Percentiles rank a stretch among this genome's conserved stretches.
Conservation (phyloP, 192 early-diverging fungal genomes). For the Backusella mclennaniae region DNA sequence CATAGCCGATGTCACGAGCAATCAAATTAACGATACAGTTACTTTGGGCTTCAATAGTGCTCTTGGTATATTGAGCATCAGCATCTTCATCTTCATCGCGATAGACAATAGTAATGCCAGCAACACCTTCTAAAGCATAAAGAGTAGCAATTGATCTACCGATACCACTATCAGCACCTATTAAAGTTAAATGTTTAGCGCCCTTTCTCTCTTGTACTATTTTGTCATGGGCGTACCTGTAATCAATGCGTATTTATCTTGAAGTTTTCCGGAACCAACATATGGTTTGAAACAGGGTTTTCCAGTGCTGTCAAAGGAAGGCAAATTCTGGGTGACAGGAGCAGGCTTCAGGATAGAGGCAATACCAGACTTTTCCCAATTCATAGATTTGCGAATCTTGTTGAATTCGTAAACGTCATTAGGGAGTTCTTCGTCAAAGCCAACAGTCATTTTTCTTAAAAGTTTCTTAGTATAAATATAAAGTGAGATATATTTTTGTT, state of each 20-base stretch:
- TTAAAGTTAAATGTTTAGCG: background rate
- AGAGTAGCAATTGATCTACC: constrained; percentile 52
- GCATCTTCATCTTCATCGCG: constrained; percentile 52
- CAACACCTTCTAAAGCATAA: constrained; percentile 48
- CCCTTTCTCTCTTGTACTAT: background rate
- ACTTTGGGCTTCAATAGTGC: constrained; percentile 35
- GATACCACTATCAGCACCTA: constrained; percentile 49
- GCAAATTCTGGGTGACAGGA: constrained; percentile 43
- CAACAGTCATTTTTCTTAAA: constrained; percentile 29
- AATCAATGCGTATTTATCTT: constrained; percentile 48
- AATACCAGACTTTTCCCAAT: constrained; percentile 34
- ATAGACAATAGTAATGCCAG: constrained; percentile 51
- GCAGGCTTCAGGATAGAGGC: constrained; percentile 37
- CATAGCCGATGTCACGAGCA: constrained; percentile 39
- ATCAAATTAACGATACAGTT: constrained; percentile 34
- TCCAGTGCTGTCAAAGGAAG: constrained; percentile 30
- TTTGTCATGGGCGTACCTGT: constrained; percentile 23
- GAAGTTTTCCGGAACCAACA: constrained; percentile 41
- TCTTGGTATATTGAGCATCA: constrained; percentile 47
- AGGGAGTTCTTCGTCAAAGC: constrained; percentile 39
- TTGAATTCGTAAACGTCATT: constrained; percentile 36
- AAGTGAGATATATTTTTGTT: background rate
- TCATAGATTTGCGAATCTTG: constrained; percentile 29
- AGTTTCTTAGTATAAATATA: background rate
- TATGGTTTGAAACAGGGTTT: constrained; percentile 42